phyloP scores from a whole-genome alignment of 495 filamentous ascomycete genomes.

The Lentithecium fluviatile region DNA sequence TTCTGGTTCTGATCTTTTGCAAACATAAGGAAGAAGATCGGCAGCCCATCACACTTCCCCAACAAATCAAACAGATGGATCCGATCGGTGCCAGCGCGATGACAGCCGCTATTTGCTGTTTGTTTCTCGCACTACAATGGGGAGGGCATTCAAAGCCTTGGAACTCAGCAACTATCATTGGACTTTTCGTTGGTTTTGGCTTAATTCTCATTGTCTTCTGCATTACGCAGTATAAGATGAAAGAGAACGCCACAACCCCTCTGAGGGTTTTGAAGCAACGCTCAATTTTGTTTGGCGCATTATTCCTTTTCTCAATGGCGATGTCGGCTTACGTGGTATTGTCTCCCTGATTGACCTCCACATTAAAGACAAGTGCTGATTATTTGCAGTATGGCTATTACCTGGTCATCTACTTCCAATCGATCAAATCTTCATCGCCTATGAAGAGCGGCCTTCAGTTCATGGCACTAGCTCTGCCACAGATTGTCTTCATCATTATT shows the following conservation, averaged over 20 bases:
- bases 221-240: not conserved
- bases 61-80: not conserved
- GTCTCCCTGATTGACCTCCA: not conserved
- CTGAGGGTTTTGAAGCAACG: not conserved
- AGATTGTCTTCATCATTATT: not conserved
- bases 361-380: not conserved
- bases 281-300: conserved; percentile 1
- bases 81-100: not conserved
- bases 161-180: not conserved
- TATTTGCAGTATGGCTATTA: conserved; percentile 23
- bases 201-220: not conserved
- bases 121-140: not conserved
- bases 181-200: not conserved
- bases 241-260: not conserved
- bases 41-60: not conserved
- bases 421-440: conserved; percentile 20
- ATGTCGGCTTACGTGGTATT: conserved; percentile 31
- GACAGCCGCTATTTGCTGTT: not conserved
- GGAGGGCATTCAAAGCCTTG: not conserved
- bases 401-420: conserved; percentile 41
- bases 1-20: not conserved
- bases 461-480: not conserved
- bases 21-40: not conserved
- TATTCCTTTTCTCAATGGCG: conserved; percentile 31
- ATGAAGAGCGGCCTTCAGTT: not conserved